phyloP scores from a whole-genome alignment of 805 yeast species.

The Candida ficus region DNA sequence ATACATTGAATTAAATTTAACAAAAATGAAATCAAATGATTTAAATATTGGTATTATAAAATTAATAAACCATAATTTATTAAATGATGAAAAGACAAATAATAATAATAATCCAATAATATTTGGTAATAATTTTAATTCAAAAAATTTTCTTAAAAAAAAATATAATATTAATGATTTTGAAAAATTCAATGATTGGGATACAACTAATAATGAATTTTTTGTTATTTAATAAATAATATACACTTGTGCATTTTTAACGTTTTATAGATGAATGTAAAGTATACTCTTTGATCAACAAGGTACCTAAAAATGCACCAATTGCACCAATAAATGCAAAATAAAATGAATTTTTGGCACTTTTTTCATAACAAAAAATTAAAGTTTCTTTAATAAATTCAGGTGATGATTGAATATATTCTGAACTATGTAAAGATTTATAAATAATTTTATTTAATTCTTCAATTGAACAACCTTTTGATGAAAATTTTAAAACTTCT shows the following conservation, averaged over 20 bases:
- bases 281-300: slow-evolving; percentile 52
- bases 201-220: slow-evolving; percentile 1
- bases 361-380: slow-evolving; percentile 44
- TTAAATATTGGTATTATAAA: slow-evolving; percentile 7
- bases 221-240: slow-evolving; percentile 6
- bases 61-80: slow-evolving; percentile 3
- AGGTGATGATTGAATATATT: slow-evolving; percentile 53
- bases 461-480: slow-evolving; percentile 30
- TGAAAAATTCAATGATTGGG: slow-evolving; percentile 7
- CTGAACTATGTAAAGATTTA: slow-evolving; percentile 52
- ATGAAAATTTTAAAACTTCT: slow-evolving; percentile 29
- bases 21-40: slow-evolving; percentile 3
- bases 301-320: slow-evolving; percentile 36
- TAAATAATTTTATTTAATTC: slow-evolving; percentile 40
- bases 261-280: slow-evolving; percentile 50
- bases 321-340: slow-evolving; percentile 36
- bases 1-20: slow-evolving; percentile 12
- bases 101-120: background rate
- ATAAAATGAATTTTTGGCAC: slow-evolving; percentile 48
- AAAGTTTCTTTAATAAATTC: slow-evolving; percentile 41
- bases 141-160: slow-evolving; percentile 1
- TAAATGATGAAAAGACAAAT: background rate
- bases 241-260: too few relatives aligned
- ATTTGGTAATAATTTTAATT: background rate
- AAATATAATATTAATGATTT: background rate